Base-by-base conservation (phyloP, 2,329 filamentous ascomycete species). In the Fusarium sp. region DNA sequence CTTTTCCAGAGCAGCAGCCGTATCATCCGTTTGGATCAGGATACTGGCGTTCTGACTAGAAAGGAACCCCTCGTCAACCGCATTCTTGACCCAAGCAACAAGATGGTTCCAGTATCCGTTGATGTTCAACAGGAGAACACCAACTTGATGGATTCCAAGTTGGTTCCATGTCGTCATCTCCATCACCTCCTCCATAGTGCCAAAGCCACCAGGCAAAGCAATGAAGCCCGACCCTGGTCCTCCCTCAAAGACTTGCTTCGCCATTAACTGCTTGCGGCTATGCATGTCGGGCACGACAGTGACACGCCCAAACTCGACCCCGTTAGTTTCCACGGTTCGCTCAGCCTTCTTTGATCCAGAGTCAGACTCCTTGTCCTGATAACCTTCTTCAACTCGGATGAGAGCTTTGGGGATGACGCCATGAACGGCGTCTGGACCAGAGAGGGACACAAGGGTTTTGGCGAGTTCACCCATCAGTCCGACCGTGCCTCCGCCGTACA, bases 111-210 rank as follows among this genome's bases (percentile, higher is more conserved):
- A 62, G 20, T 62, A 62, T 8, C 59, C 59, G 40, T 62, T 62
- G 40, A 62, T 62, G 38, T 62, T 62, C 14, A 62, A 34, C 40
- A 62, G 18, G 16, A 62, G 29, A 9, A 62, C 31, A 22, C 59
- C 59, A 29, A 62, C 59, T 9, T 45, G 59, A 42, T 62, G 59
- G 29, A 62, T 62, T 20, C 59, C 59, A 47, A 62, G 59, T 18
- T 62, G 59, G 22, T 62, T 62, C 59, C 59, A 62, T 14, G 59
- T 62, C 59, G 59, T 62, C 59, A 62, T 62, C 59, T 62, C 59
- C 59, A 62, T 62, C 1, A 50, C 42, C 16, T 62, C 59, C 6
- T 62, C 59, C 59, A 62, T 35, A 14, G 59, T 62, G 5, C 59
- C 59, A 35, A 62, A 62, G 16, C 59, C 59, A n/a, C 59, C 59